phyloP scores from a whole-genome alignment of 192 early-diverging fungal species.

The Funneliformis geosporum region DNA sequence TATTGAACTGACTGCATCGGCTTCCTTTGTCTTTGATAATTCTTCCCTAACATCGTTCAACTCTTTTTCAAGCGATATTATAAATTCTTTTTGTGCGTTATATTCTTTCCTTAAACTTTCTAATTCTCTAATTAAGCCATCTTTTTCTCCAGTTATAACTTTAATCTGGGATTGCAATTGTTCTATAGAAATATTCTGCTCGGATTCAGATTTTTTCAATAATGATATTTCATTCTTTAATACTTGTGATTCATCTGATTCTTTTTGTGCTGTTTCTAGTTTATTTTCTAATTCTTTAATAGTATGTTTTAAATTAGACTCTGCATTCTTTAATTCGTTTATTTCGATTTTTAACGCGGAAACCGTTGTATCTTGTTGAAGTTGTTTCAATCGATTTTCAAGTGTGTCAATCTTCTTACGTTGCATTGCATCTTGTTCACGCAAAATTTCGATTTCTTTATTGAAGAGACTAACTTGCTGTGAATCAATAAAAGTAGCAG shows the following conservation, averaged over 20 bases:
- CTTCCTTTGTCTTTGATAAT: not conserved
- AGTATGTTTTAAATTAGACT: not conserved
- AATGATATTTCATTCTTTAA: not conserved
- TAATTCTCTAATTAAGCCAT: not conserved
- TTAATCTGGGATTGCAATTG: slow-evolving; percentile 3
- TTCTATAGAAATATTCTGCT: slow-evolving; percentile 6
- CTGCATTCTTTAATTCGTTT: not conserved
- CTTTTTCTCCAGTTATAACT: not conserved
- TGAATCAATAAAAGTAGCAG: not conserved
- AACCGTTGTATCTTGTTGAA: not conserved
- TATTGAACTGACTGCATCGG: not conserved
- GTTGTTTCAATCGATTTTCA: not conserved
- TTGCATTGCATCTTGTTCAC: not conserved
- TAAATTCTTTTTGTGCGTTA: not conserved
- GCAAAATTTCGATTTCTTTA: not conserved
- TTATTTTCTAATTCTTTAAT: slow-evolving; percentile 16
- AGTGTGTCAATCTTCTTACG: not conserved
- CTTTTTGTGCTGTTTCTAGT: not conserved
- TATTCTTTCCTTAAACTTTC: not conserved
- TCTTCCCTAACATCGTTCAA: not conserved
- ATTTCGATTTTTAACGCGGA: not conserved
- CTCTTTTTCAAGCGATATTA: slow-evolving; percentile 4
- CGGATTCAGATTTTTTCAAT: not conserved
- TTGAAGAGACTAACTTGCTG: not conserved
- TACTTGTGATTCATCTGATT: not conserved